These are phyloP conservation scores for Groenewaldozyma sp. DNA, from an alignment of 1,139 yeast genomes.

Conservation along the genomic window DNA sequence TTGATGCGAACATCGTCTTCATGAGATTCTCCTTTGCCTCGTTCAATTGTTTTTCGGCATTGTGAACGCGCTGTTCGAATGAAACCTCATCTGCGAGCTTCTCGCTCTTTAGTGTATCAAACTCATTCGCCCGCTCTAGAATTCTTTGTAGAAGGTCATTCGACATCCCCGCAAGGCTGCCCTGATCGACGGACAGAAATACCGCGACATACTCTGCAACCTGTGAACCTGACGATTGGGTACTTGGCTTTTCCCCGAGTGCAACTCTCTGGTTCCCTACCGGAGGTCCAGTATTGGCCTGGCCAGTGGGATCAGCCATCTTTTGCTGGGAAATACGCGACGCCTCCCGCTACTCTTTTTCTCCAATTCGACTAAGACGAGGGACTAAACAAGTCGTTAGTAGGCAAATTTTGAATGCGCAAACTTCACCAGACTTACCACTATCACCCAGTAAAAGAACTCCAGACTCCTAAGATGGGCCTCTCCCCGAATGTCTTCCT, in stretches of 20 bases:
- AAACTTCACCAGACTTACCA: too few relatives aligned
- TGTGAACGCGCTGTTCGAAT: constrained; percentile 31
- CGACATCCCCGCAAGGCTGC: constrained; percentile 19
- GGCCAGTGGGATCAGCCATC: not conserved
- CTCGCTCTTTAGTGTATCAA: constrained; percentile 43
- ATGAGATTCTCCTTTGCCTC: constrained; percentile 28
- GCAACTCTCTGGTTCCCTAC: not conserved
- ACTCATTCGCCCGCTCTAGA: constrained; percentile 38
- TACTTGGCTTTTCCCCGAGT: not conserved
- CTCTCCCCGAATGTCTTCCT: too few relatives aligned
- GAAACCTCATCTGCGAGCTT: constrained; percentile 41
- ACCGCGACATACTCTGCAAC: constrained; percentile 27
- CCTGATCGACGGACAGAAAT: constrained; percentile 18
- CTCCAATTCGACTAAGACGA: too few relatives aligned
- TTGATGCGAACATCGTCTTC: constrained; percentile 23
- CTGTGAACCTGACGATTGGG: too few relatives aligned
- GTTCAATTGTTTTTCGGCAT: constrained; percentile 30
- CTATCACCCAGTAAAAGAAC: too few relatives aligned
- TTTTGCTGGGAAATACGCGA: too few relatives aligned
- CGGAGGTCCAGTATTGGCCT: not conserved
- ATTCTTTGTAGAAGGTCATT: constrained; percentile 29
- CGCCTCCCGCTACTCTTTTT: too few relatives aligned
- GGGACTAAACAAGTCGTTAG: too few relatives aligned
- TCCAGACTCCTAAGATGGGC: too few relatives aligned
- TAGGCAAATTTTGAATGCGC: too few relatives aligned